phyloP scores from a whole-genome alignment of 2,329 filamentous ascomycete genomes.

The Malbranchea cinnamomea region DNA sequence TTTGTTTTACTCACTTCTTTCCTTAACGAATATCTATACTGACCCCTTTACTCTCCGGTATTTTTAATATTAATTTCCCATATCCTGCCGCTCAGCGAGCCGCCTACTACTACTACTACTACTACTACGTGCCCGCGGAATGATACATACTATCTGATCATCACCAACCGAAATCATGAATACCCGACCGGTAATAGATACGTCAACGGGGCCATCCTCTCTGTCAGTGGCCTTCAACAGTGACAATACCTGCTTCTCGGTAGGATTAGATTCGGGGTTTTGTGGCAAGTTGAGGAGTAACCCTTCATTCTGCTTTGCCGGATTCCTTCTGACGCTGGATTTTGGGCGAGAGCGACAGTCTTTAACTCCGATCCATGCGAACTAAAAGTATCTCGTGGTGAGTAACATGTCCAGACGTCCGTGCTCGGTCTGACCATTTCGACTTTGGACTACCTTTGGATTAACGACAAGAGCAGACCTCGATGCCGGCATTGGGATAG shows the following conservation, averaged over 20 bases:
- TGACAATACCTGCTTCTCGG: constrained; percentile 71
- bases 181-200: constrained; percentile 72
- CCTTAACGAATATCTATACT: no score
- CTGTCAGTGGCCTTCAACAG: constrained; percentile 77
- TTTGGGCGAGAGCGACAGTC: constrained; percentile 37
- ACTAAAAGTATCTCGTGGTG: constrained; percentile 48
- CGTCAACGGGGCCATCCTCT: constrained; percentile 56
- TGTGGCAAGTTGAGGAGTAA: constrained; percentile 53
- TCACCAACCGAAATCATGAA: constrained; percentile 80
- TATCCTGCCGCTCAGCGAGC: no score
- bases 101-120: constrained; percentile 1
- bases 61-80: no score
- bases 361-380: constrained; percentile 60
- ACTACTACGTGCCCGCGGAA: background rate
- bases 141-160: background rate
- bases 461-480: constrained; percentile 40
- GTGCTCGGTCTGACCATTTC: background rate
- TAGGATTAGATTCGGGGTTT: constrained; percentile 75
- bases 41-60: no score
- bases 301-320: no score
- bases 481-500: constrained; percentile 66
- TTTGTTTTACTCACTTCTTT: no score
- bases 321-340: no score
- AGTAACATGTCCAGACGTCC: constrained; percentile 4
- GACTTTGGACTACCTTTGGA: background rate